Evolutionary conservation across 2,329 filamentous ascomycete genomes (phyloP).

Genomic region (Aureobasidium sp.): DNA sequence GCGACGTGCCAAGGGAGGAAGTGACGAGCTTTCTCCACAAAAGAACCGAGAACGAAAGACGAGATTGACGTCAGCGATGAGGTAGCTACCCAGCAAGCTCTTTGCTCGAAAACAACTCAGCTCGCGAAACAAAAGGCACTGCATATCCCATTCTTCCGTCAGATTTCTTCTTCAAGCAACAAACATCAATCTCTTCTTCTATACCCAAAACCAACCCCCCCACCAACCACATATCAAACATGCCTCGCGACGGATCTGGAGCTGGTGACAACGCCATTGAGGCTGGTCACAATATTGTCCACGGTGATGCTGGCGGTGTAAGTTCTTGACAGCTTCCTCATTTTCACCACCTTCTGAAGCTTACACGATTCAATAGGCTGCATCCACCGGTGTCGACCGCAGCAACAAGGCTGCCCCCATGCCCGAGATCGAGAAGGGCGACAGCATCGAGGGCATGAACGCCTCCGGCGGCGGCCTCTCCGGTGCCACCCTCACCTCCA

Average conservation of each 20-base stretch:
- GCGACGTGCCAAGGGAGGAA: not conserved
- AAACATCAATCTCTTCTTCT: not conserved
- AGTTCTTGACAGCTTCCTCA: conserved; percentile 1
- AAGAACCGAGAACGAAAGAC: not conserved
- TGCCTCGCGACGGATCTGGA: conserved; percentile 36
- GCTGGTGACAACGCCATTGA: conserved; percentile 34
- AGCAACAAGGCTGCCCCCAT: conserved; percentile 32
- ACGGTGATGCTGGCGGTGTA: conserved; percentile 31
- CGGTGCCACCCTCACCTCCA: conserved; percentile 66
- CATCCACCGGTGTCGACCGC: conserved; percentile 27
- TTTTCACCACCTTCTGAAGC: not conserved
- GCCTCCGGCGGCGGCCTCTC: conserved; percentile 28
- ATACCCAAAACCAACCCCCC: not conserved
- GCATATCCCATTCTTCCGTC: not conserved
- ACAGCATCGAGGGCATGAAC: conserved; percentile 28
- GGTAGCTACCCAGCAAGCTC: conserved; percentile 2
- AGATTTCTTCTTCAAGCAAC: not conserved
- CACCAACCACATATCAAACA: conserved; percentile 20
- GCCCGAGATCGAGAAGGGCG: conserved; percentile 32
- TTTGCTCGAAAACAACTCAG: not conserved
- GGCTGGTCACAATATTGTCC: conserved; percentile 29
- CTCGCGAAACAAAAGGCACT: conserved; percentile 5
- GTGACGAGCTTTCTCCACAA: conserved; percentile 14
- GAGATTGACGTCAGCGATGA: not conserved
- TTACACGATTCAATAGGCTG: conserved; percentile 9